Evolutionary conservation across 2,329 filamentous ascomycete genomes (phyloP).

Genomic region (Didymella pomorum): DNA sequence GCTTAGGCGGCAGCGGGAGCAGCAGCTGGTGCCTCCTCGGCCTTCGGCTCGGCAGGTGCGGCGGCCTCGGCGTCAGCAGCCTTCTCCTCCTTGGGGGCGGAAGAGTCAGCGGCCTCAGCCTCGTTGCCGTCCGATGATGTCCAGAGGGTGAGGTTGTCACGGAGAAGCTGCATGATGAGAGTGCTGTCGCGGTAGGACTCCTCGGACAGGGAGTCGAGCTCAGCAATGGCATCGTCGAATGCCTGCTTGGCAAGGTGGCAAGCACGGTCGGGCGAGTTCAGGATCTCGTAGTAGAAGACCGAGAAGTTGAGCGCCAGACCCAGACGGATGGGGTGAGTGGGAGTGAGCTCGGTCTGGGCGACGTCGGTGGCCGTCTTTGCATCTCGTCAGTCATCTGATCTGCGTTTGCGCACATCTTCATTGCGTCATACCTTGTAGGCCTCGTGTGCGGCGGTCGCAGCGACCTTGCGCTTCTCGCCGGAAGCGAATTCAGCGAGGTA

Average conservation of each 20-base stretch:
- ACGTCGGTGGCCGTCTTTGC: conserved; percentile 92
- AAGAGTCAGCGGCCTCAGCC: conserved; percentile 68
- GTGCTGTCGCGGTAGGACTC: conserved; percentile 99
- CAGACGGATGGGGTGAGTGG: conserved; percentile 97
- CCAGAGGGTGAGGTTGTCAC: conserved; percentile 98
- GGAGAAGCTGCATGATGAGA: conserved; percentile 98
- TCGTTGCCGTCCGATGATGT: conserved; percentile 91
- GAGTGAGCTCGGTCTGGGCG: conserved; percentile 95
- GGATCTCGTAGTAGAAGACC: conserved; percentile 99
- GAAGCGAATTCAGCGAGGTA: conserved; percentile 94
- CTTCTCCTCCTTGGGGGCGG: conserved; percentile 70
- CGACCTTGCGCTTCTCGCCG: conserved; percentile 89
- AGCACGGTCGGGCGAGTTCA: conserved; percentile 96
- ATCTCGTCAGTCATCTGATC: conserved; percentile 33
- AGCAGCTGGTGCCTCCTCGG: conserved; percentile 47
- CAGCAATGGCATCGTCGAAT: conserved; percentile 97
- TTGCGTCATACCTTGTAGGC: conserved; percentile 86
- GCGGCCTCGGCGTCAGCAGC: conserved; percentile 57
- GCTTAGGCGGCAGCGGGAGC: conserved; percentile 47
- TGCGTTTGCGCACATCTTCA: conserved; percentile 10
- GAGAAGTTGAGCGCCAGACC: conserved; percentile 99
- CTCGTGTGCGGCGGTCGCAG: conserved; percentile 87
- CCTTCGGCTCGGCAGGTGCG: conserved; percentile 51
- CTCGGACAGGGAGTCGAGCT: conserved; percentile 96
- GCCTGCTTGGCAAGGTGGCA: conserved; percentile 99